A percentile compares a stretch with the other conserved stretches of the same genome.
phyloP scores from a whole-genome alignment of 495 filamentous ascomycete genomes.

The Aspergillus asperescens region DNA sequence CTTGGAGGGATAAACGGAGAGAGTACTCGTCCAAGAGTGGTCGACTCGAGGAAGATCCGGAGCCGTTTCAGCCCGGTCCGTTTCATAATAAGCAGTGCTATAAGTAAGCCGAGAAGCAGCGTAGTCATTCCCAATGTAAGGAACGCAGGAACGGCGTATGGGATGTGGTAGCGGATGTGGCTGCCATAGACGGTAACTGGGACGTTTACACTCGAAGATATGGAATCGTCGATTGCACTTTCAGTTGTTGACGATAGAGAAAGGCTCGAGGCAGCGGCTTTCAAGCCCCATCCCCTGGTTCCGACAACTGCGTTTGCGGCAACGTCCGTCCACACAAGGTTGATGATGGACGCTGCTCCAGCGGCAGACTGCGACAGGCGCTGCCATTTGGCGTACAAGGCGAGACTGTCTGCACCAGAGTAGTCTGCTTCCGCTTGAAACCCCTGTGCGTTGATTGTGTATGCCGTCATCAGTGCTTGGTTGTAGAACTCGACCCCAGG shows the following conservation, averaged over 20 bases:
- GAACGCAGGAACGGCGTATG: constrained; percentile 33
- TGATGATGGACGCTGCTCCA: constrained; percentile 25
- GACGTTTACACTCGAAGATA: constrained; percentile 1
- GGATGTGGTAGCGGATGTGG: constrained; percentile 25
- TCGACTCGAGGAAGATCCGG: not conserved
- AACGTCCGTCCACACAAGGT: constrained; percentile 40
- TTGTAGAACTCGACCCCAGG: constrained; percentile 17
- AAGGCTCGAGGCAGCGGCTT: not conserved
- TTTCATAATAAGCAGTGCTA: not conserved
- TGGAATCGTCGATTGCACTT: not conserved
- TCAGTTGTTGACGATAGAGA: not conserved
- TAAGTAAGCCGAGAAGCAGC: not conserved
- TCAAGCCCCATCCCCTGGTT: constrained; percentile 20
- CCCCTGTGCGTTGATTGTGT: constrained; percentile 1
- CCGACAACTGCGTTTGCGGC: constrained; percentile 34
- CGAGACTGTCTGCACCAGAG: not conserved
- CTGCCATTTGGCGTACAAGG: constrained; percentile 10
- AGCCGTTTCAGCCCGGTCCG: not conserved
- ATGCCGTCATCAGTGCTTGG: constrained; percentile 11
- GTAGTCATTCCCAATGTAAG: not conserved
- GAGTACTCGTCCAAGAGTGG: not conserved
- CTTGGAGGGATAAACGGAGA: not conserved
- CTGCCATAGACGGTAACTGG: constrained; percentile 21
- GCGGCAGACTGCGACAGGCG: constrained; percentile 8
- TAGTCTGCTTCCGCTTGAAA: constrained; percentile 6